phyloP scores from a whole-genome alignment of 768 basidiomycete species.

The Boletus rubroflammeus region DNA sequence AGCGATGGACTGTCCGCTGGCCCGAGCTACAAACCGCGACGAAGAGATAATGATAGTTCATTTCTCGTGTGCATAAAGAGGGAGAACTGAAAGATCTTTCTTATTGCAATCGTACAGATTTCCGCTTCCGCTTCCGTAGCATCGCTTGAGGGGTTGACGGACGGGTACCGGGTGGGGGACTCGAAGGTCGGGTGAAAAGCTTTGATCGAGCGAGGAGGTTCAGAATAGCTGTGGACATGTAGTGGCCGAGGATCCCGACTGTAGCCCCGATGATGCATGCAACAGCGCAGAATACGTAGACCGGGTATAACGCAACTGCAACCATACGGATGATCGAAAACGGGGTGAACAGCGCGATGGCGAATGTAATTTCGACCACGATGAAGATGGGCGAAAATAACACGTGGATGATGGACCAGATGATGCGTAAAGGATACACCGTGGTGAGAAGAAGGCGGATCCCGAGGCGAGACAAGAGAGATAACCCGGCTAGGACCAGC shows the following conservation, averaged over 20 bases:
- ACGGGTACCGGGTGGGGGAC: background rate
- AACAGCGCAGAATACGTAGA: slow-evolving; percentile 54
- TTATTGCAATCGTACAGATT: slow-evolving; percentile 22
- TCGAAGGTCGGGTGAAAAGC: slow-evolving; percentile 8
- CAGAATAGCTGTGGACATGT: slow-evolving; percentile 13
- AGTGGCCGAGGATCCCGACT: slow-evolving; percentile 41
- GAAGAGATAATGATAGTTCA: background rate
- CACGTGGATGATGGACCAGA: slow-evolving; percentile 33
- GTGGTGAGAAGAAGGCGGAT: slow-evolving; percentile 9
- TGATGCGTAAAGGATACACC: slow-evolving; percentile 17
- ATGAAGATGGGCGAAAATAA: slow-evolving; percentile 48
- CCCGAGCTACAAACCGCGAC: background rate
- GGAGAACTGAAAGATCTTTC: background rate
- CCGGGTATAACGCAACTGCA: slow-evolving; percentile 45
- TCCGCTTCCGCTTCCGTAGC: slow-evolving; percentile 24
- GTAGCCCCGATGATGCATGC: slow-evolving; percentile 51
- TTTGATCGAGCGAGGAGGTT: slow-evolving; percentile 10
- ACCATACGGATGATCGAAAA: slow-evolving; percentile 37
- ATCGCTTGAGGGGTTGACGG: slow-evolving; percentile 8
- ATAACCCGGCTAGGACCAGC: slow-evolving; percentile 3
- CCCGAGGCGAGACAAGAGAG: slow-evolving; percentile 15
- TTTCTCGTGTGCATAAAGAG: background rate
- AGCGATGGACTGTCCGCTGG: background rate
- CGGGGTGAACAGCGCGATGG: slow-evolving; percentile 45
- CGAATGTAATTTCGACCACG: slow-evolving; percentile 38